These are phyloP conservation scores for Arctium minus DNA, from an alignment of 129 eudicot genomes.

Conservation along the genomic window DNA sequence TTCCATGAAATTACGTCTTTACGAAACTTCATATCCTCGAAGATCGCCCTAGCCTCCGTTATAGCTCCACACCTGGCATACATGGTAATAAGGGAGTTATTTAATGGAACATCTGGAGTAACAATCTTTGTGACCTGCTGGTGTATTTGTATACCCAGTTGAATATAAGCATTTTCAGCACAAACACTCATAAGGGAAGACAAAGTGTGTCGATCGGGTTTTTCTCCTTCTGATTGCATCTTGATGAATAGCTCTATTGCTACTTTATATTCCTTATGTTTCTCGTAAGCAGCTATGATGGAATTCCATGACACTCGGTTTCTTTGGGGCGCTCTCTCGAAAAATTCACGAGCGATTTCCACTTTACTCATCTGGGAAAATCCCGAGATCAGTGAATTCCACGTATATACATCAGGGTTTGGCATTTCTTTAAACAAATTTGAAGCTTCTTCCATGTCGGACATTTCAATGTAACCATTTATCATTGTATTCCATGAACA, in stretches of 20 bases:
- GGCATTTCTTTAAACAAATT: slow-evolving; percentile 53
- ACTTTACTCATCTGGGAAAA: slow-evolving; percentile 50
- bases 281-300: slow-evolving; percentile 62
- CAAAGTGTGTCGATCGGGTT: slow-evolving; percentile 74
- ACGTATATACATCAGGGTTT: slow-evolving; percentile 57
- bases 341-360: slow-evolving; percentile 46
- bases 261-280: slow-evolving; percentile 38
- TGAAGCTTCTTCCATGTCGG: slow-evolving; percentile 55
- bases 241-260: slow-evolving; percentile 49
- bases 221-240: slow-evolving; percentile 64
- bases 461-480: slow-evolving; percentile 54
- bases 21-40: slow-evolving; percentile 49
- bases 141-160: slow-evolving; percentile 70
- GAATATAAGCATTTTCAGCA: slow-evolving; percentile 47
- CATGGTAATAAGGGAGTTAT: slow-evolving; percentile 87
- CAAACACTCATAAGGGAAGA: slow-evolving; percentile 69
- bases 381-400: slow-evolving; percentile 75
- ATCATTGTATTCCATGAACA: slow-evolving; percentile 79
- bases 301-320: slow-evolving; percentile 77
- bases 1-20: slow-evolving; percentile 78
- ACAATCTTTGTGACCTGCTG: slow-evolving; percentile 58
- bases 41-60: slow-evolving; percentile 54
- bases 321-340: slow-evolving; percentile 45
- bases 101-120: slow-evolving; percentile 61
- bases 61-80: slow-evolving; percentile 80